Evolutionary conservation across 495 filamentous ascomycete genomes (phyloP), one percentile per base, ranked within the genome.

Genomic region (Niebla homalea): DNA sequence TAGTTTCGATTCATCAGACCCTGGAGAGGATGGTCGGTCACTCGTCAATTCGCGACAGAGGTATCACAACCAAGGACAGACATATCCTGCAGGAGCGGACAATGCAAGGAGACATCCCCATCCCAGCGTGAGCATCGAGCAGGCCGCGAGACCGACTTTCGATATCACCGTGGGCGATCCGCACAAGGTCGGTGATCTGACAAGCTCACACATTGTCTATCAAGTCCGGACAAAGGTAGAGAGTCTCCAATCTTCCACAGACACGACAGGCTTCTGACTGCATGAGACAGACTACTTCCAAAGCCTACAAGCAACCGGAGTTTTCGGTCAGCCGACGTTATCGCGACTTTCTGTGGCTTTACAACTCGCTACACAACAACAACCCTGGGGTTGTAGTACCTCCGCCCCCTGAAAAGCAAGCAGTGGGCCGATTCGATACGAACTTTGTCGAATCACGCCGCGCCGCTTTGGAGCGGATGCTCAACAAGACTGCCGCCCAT

Each of bases 291-390:
- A 98, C 92, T 20, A 83, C 88, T 5, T 97, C 93, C 3, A 97
- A 95, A 68, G 92, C 87, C 35, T 98, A 96, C 64, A 84, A 83
- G 56, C 82, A 85, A 53, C 74, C 82, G 25, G 88, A 95, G 60
- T 98, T 98, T 54, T 79, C 83, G 19, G 92, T 98, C 52, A 89
- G 83, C 57, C 79, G 92, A 51, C 79, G 92, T 52, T 98, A 96
- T 68, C 80, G 92, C 41, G 92, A 98, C 67, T 97, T 98, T 62
- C 69, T 97, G 36, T 98, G 92, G 92, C 81, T 98, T 19, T 98
- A 97, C 60, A 94, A 83, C 51, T 84, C 84, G 26, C 72, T 98
- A 55, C 92, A 96, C 63, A 83, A 76, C 57, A 97, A 90, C 64
- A 96, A 89, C 60, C 92, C 92, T 14, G 92, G 92, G 43, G 81